These are phyloP conservation scores for Lentinula sp. DNA, from an alignment of 768 basidiomycete species.

Conservation along the genomic window DNA sequence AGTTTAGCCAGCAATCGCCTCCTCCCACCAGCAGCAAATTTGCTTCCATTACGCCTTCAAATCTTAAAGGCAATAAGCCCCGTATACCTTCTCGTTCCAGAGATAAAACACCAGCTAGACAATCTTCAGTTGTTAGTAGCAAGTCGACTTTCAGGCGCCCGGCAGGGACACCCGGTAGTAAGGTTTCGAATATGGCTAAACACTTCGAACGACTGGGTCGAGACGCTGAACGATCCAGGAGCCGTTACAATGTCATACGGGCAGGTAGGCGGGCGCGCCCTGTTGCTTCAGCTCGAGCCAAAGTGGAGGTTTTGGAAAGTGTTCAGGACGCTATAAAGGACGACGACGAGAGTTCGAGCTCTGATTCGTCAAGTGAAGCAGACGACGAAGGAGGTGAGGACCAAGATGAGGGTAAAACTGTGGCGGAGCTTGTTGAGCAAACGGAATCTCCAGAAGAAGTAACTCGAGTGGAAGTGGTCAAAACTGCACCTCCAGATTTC, in stretches of 20 bases:
- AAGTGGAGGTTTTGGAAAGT: constrained; percentile 83
- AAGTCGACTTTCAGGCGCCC: constrained; percentile 56
- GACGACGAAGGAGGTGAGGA: constrained; percentile 28
- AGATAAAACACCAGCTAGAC: constrained; percentile 39
- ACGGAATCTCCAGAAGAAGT: constrained; percentile 17
- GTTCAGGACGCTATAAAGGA: constrained; percentile 87
- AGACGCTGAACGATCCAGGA: constrained; percentile 69
- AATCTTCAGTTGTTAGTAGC: constrained; percentile 30
- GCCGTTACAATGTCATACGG: constrained; percentile 80
- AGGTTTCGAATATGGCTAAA: constrained; percentile 83
- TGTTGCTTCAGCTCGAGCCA: constrained; percentile 82
- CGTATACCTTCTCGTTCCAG: constrained; percentile 30
- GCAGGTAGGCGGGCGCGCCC: constrained; percentile 78
- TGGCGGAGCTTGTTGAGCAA: constrained; percentile 19
- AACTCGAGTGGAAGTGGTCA: constrained; percentile 16
- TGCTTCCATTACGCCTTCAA: constrained; percentile 20
- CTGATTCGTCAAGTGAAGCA: constrained; percentile 41
- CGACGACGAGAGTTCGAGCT: constrained; percentile 64
- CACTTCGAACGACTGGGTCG: constrained; percentile 84
- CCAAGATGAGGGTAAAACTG: constrained; percentile 16
- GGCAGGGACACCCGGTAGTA: constrained; percentile 43
- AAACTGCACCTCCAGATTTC: constrained; percentile 19
- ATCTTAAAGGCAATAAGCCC: constrained; percentile 30
- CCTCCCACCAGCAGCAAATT: constrained; percentile 23
- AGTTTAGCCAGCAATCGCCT: constrained; percentile 40